Evolutionary conservation across 768 basidiomycete species (phyloP), one percentile per base, ranked within the genome.

Genomic region (Hemileccinum impolitum): DNA sequence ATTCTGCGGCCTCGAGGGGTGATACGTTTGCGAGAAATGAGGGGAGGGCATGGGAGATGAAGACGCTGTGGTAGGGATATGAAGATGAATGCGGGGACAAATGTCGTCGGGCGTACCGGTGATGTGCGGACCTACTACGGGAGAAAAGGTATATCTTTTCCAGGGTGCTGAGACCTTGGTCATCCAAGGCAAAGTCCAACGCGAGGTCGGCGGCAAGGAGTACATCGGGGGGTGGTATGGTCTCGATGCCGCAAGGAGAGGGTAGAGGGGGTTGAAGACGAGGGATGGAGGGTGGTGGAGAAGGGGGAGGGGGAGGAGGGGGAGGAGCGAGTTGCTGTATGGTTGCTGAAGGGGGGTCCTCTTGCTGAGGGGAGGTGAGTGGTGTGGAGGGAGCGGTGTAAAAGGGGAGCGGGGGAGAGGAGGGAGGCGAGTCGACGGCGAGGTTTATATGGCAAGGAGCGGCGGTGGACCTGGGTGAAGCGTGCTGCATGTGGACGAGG

Each of bases 141-240:
- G 87, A 85, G 59, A 91, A 90, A 43, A 96, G 80, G 70, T 93
- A 96, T 52, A 95, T 94, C 62, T 88, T 85, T 71, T 97, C 94
- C 41, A 97, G 80, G 18, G 89, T 80, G 66, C 72, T 89, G 52
- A 94, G 76, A 46, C 81, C 81, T 54, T 91, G 90, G 56, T 93
- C 89, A 56, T 94, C 91, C 60, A 84, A 57, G 10, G 70, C 65
- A 30, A 75, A 67, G 50, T 75, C 75, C 23, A 69, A 42, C 18
- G 63, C 63, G 17, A 68, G 55, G 55, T 69, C 68, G 18, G 62
- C 56, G 15, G 57, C 53, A 13, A 55, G 48, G 43, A 68, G 50
- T 23, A 51, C 64, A 21, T 71, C 67, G 3, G 48, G 43, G 10
- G 57, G 47, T 9, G 62, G 65, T 45, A 64, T 54, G 6, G 54